A percentile compares a stretch with the other conserved stretches of the same genome.
Conservation (phyloP, 768 basidiomycete genomes). For the Suillus subluteus region DNA sequence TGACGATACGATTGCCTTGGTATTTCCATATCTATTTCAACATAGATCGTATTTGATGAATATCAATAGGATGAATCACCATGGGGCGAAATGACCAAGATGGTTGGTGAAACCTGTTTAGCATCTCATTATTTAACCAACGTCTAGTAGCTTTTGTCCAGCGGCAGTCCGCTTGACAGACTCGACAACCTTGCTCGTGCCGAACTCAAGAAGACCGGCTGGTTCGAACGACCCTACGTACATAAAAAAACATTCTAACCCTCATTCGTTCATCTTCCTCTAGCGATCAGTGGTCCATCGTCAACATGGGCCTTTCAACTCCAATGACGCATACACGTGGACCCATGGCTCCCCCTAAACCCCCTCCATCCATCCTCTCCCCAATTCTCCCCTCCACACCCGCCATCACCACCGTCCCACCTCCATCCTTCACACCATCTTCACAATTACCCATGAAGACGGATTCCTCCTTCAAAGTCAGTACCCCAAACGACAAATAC, state of each 20-base stretch:
- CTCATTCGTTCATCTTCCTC: background rate
- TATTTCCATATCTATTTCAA: constrained; percentile 11
- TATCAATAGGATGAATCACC: constrained; percentile 16
- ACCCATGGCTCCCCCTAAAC: constrained; percentile 16
- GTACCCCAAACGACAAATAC: constrained; percentile 7
- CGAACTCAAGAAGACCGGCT: constrained; percentile 35
- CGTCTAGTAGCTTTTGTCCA: constrained; percentile 21
- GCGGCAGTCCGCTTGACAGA: constrained; percentile 32
- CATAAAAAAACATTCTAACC: rapidly evolving
- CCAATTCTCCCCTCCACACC: background rate
- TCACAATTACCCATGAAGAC: constrained; percentile 3
- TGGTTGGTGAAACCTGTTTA: constrained; percentile 25
- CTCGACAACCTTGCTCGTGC: constrained; percentile 31
- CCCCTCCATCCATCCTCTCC: background rate
- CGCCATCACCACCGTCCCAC: background rate
- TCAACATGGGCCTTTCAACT: constrained; percentile 28
- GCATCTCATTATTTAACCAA: constrained; percentile 14
- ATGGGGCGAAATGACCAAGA: constrained; percentile 24
- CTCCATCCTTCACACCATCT: constrained; percentile 5
- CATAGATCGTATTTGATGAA: constrained; percentile 13
- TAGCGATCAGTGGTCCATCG: constrained; percentile 33
- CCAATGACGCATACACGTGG: background rate
- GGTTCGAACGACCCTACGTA: constrained; percentile 33
- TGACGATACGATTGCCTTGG: constrained; percentile 18
- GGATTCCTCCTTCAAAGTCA: constrained; percentile 1